Percentiles rank a stretch among this genome's conserved stretches.
Evolutionary conservation across 805 yeast species (phyloP).

Genomic region (Wickerhamomyces queroliae): DNA sequence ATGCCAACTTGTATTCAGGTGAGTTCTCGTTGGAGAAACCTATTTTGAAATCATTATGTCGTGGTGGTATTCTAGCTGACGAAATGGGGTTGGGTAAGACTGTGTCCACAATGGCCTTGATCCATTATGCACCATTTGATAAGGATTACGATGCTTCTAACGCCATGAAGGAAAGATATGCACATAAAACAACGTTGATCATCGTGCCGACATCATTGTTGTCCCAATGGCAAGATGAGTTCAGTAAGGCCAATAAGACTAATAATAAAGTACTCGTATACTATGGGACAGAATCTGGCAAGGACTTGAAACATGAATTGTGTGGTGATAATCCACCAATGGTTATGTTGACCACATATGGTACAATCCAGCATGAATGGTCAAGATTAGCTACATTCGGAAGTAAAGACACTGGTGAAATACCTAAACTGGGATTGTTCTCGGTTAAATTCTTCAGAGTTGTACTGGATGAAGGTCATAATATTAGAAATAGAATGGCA

Average conservation of each 20-base stretch:
- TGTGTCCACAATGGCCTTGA: constrained; percentile 69
- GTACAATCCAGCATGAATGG: constrained; percentile 78
- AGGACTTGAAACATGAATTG: constrained; percentile 40
- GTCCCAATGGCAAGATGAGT: constrained; percentile 90
- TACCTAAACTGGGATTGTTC: constrained; percentile 48
- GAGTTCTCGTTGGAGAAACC: constrained; percentile 70
- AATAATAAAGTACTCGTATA: constrained; percentile 51
- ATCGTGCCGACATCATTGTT: constrained; percentile 88
- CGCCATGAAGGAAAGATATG: constrained; percentile 36
- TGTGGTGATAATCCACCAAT: constrained; percentile 50
- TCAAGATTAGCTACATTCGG: constrained; percentile 31
- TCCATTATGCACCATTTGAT: constrained; percentile 61
- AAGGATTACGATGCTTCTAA: constrained; percentile 7
- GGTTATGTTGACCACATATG: constrained; percentile 80
- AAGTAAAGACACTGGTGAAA: constrained; percentile 12
- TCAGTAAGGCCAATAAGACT: constrained; percentile 47
- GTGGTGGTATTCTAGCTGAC: constrained; percentile 90
- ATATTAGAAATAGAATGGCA: constrained; percentile 71
- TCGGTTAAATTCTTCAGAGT: constrained; percentile 71
- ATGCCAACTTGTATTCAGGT: constrained; percentile 76
- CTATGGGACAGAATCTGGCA: constrained; percentile 60
- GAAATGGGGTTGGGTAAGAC: constrained; percentile 98
- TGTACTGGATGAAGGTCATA: constrained; percentile 88
- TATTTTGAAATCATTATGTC: constrained; percentile 46
- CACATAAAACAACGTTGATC: constrained; percentile 66